A percentile compares a stretch with the other conserved stretches of the same genome.
phyloP scores from a whole-genome alignment of 176 grass and related monocot genomes.

The Luzula sylvatica region DNA sequence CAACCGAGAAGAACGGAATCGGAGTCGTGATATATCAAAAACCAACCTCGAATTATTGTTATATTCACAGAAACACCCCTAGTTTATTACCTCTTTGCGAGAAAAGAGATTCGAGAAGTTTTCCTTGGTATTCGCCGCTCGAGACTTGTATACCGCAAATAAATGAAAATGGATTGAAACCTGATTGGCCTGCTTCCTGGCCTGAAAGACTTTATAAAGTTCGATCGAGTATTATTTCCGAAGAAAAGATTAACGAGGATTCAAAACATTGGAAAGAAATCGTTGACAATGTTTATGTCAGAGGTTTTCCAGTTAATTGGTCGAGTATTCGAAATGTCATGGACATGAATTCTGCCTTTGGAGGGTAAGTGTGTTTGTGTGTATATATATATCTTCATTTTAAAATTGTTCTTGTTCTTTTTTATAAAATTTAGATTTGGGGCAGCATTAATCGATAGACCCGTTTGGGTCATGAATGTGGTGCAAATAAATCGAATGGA shows the following conservation, averaged over 20 bases:
- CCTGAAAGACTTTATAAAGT: conserved; percentile 61
- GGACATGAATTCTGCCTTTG: conserved; percentile 91
- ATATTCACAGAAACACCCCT: conserved; percentile 35
- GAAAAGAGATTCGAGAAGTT: conserved; percentile 24
- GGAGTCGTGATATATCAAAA: conserved; percentile 97
- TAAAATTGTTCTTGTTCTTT: not conserved
- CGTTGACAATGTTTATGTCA: conserved; percentile 62
- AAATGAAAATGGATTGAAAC: conserved; percentile 23
- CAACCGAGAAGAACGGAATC: conserved; percentile 46
- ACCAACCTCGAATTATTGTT: conserved; percentile 59
- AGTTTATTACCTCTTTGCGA: conserved; percentile 47
- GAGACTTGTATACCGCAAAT: conserved; percentile 51
- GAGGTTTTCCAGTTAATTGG: conserved; percentile 62
- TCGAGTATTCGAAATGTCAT: conserved; percentile 68
- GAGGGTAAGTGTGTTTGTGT: conserved; percentile 47
- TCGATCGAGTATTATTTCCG: conserved; percentile 24
- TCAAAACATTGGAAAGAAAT: conserved; percentile 45
- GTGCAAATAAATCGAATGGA: conserved; percentile 50
- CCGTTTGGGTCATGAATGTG: conserved; percentile 92
- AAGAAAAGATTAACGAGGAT: conserved; percentile 47
- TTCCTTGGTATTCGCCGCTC: conserved; percentile 65
- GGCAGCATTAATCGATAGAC: conserved; percentile 45
- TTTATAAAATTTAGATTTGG: conserved; percentile 54
- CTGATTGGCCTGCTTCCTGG: conserved; percentile 57
- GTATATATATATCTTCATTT: conserved; percentile 9